Evolutionary conservation across 2,329 filamentous ascomycete genomes (phyloP).

Genomic region (Pseudophaeomoniella oleicola): DNA sequence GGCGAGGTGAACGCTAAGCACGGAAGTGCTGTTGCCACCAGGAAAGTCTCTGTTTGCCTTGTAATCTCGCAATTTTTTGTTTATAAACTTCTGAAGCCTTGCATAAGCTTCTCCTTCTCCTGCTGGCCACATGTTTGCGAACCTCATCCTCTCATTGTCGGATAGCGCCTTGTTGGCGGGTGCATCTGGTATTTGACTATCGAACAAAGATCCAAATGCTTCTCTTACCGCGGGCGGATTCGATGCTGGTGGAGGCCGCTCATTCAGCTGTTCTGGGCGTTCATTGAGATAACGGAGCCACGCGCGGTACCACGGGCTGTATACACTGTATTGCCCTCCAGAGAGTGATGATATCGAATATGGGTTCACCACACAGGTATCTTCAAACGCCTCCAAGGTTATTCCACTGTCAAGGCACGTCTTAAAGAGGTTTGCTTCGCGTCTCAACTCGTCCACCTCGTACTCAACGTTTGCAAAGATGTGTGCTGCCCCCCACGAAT

Average conservation of each 20-base stretch:
- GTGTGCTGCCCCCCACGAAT: constrained; percentile 59
- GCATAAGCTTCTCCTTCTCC: constrained; percentile 58
- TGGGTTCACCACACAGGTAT: constrained; percentile 70
- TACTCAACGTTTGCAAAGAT: constrained; percentile 79
- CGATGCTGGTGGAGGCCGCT: constrained; percentile 40
- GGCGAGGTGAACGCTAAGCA: constrained; percentile 59
- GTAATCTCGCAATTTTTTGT: constrained; percentile 49
- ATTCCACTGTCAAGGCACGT: constrained; percentile 49
- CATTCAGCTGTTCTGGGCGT: constrained; percentile 51
- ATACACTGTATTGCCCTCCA: constrained; percentile 72
- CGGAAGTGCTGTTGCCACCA: constrained; percentile 46
- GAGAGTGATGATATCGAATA: constrained; percentile 50
- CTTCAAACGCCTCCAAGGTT: constrained; percentile 57
- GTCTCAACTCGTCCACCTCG: constrained; percentile 74
- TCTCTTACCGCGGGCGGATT: constrained; percentile 38
- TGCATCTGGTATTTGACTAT: constrained; percentile 42
- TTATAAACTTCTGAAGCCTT: constrained; percentile 52
- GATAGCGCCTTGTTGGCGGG: constrained; percentile 50
- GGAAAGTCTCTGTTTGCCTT: constrained; percentile 52
- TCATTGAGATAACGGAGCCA: constrained; percentile 63
- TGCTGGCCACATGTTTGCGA: constrained; percentile 52
- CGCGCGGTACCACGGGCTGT: constrained; percentile 63
- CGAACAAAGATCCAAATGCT: constrained; percentile 43
- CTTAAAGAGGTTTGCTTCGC: constrained; percentile 55
- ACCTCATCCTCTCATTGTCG: constrained; percentile 42